These are phyloP conservation scores for Podospora australis DNA, from an alignment of 495 filamentous ascomycete species.

Conservation along the genomic window DNA sequence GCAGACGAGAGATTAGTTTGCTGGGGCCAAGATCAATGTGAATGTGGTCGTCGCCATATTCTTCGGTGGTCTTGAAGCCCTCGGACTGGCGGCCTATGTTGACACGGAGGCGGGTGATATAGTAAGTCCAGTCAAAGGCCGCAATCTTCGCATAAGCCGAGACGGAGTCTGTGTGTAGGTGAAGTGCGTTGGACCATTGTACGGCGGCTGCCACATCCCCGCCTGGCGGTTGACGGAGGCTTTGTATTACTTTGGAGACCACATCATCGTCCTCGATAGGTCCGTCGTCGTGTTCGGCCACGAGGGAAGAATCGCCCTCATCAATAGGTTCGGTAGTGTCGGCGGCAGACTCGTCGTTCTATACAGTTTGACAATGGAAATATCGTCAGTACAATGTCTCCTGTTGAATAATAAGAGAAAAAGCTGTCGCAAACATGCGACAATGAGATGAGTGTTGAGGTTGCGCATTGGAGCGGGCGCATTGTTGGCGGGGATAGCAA, in stretches of 20 bases:
- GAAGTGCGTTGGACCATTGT: constrained; percentile 66
- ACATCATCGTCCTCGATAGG: constrained; percentile 52
- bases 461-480: constrained; percentile 10
- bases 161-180: constrained; percentile 66
- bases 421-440: too few relatives aligned
- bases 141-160: constrained; percentile 91
- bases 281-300: constrained; percentile 40
- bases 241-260: constrained; percentile 65
- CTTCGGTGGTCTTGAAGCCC: constrained; percentile 27
- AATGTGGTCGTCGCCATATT: constrained; percentile 44
- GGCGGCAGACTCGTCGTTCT: constrained; percentile 19
- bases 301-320: constrained; percentile 36
- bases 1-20: constrained; percentile 82
- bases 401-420: too few relatives aligned
- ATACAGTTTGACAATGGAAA: too few relatives aligned
- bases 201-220: constrained; percentile 59
- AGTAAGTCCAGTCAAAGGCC: constrained; percentile 91
- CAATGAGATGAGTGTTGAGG: constrained; percentile 23
- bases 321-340: constrained; percentile 22
- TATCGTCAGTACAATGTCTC: too few relatives aligned
- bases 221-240: too few relatives aligned
- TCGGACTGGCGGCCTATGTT: constrained; percentile 78
- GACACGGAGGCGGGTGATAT: constrained; percentile 70
- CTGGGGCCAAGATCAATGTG: constrained; percentile 91
- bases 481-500: constrained; percentile 2